phyloP scores from a whole-genome alignment of 2,329 filamentous ascomycete genomes.

The Colletotrichum filicis region DNA sequence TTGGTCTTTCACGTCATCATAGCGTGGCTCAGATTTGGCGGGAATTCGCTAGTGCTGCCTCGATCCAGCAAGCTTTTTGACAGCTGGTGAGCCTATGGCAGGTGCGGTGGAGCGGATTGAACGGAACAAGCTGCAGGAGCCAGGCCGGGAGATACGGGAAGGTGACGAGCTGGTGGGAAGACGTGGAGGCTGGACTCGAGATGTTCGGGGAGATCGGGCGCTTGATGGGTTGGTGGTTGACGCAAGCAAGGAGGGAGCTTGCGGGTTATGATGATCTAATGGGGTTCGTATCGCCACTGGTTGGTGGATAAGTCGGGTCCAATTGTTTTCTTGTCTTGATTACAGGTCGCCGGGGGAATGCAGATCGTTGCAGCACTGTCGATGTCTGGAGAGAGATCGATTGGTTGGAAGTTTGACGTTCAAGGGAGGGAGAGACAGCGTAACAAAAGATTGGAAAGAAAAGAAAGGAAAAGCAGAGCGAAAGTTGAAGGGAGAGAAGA shows the following conservation, averaged over 20 bases:
- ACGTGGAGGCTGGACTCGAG: no score
- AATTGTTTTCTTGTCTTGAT: constrained; percentile 11
- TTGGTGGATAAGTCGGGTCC: constrained; percentile 13
- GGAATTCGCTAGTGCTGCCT: constrained; percentile 17
- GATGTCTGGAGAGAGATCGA: background rate
- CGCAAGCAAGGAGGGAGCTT: constrained; percentile 26
- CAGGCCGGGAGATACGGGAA: background rate
- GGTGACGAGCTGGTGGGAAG: background rate
- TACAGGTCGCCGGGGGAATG: constrained; percentile 1
- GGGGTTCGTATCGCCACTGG: constrained; percentile 14
- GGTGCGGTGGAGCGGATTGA: constrained; percentile 10
- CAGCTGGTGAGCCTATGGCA: constrained; percentile 5
- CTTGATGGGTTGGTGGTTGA: constrained; percentile 10
- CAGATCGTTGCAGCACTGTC: constrained; percentile 17
- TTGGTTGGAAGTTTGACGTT: constrained; percentile 16
- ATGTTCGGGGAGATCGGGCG: constrained; percentile 13
- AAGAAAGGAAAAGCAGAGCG: background rate
- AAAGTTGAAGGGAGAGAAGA: background rate
- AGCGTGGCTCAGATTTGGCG: constrained; percentile 26
- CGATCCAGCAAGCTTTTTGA: background rate
- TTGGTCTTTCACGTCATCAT: constrained; percentile 35
- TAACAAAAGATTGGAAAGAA: background rate
- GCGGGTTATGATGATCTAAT: constrained; percentile 20
- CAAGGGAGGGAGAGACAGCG: constrained; percentile 3
- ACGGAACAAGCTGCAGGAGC: constrained; percentile 14